Percentiles rank a stretch among this genome's conserved stretches.
Evolutionary conservation across 306 rosid species (phyloP).

Genomic region (Crotalaria pallida): DNA sequence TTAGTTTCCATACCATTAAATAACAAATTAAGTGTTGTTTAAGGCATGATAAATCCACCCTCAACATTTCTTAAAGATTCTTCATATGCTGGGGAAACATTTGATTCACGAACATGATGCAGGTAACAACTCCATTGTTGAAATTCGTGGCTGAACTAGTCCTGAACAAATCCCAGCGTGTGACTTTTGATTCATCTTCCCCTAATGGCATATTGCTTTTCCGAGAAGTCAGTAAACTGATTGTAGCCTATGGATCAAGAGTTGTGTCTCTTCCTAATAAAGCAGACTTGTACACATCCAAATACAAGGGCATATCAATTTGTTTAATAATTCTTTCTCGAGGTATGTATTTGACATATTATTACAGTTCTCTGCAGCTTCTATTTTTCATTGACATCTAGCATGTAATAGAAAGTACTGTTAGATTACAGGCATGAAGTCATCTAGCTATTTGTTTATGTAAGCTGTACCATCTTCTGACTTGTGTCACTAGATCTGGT

Average conservation of each 20-base stretch:
- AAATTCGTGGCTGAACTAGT: conserved; percentile 80
- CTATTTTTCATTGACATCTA: neutral
- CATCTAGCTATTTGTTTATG: neutral
- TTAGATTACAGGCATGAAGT: neutral
- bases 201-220: conserved; percentile 93
- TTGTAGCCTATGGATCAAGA: conserved; percentile 86
- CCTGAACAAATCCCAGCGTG: conserved; percentile 71
- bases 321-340: conserved; percentile 68
- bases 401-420: neutral
- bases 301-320: conserved; percentile 89
- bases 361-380: neutral
- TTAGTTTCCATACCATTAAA: neutral
- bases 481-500: neutral
- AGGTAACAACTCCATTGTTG: conserved; percentile 84
- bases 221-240: conserved; percentile 87
- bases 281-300: conserved; percentile 69
- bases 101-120: conserved; percentile 25
- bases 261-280: conserved; percentile 60
- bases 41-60: neutral
- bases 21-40: neutral
- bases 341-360: conserved; percentile 40
- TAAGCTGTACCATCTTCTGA: neutral
- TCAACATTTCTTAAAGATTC: neutral
- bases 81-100: neutral
- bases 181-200: conserved; percentile 81